Evolutionary conservation across 2,329 filamentous ascomycete genomes (phyloP), one percentile per base, ranked within the genome.

Genomic region (Tolypocladium endophyticum): DNA sequence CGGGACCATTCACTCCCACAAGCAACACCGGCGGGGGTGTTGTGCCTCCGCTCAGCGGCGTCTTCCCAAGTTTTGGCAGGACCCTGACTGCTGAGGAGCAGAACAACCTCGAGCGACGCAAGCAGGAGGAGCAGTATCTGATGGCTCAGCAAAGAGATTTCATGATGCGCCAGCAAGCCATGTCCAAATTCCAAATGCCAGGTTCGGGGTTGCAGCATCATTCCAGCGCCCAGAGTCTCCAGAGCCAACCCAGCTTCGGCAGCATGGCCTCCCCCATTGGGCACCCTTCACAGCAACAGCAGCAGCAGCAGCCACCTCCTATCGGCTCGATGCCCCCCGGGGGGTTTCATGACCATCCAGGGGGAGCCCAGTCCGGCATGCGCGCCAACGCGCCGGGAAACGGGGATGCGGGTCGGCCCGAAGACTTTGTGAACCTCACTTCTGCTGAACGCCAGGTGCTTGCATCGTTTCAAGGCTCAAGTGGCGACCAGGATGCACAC

Each of bases 21-120:
- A 75, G 77, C 33, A 73, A 80, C 33, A 84, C 85, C 28, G 82
- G 50, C 1, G 50, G 85, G 25, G 82, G 85, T 54, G 87, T 90
- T 43, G 86, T 93, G 59, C 94, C 94, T 60, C 95, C 94, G 7
- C 90, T 99, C 67, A 91, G 93, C 8, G 90, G 87, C 59, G 92
- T 92, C 57, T 97, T 99, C 73, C 95, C 94, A 0, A 96, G 90
- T 70, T 99, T 97, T 71, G 94, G 94, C 7, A 92, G 94, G 9
- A 99, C 95, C 0, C 79, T 99, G 66, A 99, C 95, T 11, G 94
- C 94, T 0, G 93, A 97, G 69, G 94, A 99, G 73, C 94, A 99
- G 72, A 99, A 99, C 75, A 96, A 96, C 45, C 79, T 99, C 1
- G 94, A 99, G 76, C 85, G 94, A 58, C 84, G 94, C 58, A 99